Percentiles rank a stretch among this genome's conserved stretches.
phyloP scores from a whole-genome alignment of 75 land plant species.

The Picea sitchensis region DNA sequence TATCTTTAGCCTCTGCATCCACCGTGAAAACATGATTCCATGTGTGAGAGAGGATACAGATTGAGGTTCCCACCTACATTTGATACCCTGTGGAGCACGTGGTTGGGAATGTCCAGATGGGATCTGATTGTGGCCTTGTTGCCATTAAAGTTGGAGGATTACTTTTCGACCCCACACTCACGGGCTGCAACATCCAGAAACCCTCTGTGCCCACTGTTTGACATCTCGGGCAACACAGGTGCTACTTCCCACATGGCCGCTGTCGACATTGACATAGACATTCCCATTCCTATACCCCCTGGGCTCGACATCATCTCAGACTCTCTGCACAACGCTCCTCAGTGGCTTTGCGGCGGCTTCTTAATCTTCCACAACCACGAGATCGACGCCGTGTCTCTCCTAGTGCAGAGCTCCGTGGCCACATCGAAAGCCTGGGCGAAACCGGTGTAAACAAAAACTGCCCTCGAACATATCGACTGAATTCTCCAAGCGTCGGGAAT shows the following conservation, averaged over 20 bases:
- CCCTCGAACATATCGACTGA: no score
- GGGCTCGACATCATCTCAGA: conserved; percentile 3
- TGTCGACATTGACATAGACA: background rate
- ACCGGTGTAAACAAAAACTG: no score
- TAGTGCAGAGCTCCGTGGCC: no score
- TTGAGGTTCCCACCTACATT: conserved; percentile 22
- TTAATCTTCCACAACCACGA: conserved; percentile 12
- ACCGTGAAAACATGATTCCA: conserved; percentile 65
- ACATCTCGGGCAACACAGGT: conserved; percentile 17
- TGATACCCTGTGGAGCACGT: conserved; percentile 11
- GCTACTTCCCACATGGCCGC: conserved; percentile 60
- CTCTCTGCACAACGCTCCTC: background rate
- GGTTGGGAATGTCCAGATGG: conserved; percentile 62
- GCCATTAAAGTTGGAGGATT: conserved; percentile 25
- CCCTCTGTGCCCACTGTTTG: conserved; percentile 36
- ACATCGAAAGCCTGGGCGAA: no score
- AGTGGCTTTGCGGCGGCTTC: conserved; percentile 25
- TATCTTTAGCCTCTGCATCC: conserved; percentile 63
- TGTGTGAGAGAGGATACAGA: conserved; percentile 51
- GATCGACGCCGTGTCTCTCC: no score
- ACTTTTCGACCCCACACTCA: conserved; percentile 34
- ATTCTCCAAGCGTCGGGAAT: no score
- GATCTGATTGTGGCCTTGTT: conserved; percentile 17
- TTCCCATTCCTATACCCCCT: conserved; percentile 1
- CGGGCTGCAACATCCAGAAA: conserved; percentile 77